Base-by-base conservation (phyloP, 768 basidiomycete species). In the Gloeophyllum trabeum region DNA sequence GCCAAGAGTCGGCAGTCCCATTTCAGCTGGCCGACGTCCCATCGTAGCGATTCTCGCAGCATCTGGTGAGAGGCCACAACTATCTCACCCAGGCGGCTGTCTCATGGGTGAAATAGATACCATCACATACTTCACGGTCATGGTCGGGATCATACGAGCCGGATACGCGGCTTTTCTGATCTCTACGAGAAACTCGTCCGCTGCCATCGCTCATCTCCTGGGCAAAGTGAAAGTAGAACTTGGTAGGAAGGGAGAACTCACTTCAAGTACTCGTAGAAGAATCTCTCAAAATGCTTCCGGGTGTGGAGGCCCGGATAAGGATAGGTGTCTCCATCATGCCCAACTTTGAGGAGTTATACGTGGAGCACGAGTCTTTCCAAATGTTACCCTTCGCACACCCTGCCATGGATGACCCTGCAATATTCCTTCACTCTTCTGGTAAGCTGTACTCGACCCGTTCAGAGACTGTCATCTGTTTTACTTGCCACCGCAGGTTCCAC, bases 181-280 rank as follows among this genome's bases (percentile, higher is more conserved):
- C 14, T 66, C 64, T 0, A 53, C 63, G 1, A 48, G 66, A 43
- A 73, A 70, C 51, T 69, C 70, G 1, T 53, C 65, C 0, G 59
- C 63, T 2, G 75, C 72, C 0, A 35, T 55, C 23, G 54, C 54
- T 5, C 54, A 55, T 20, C 46, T 55, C 1, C 41, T 55, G 20
- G 41, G 42, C 10, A 50, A 55, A 37, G 63, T 61, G 12, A 5
- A 46, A 47, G 1, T 55, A 59, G 35, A 45, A 69, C 24, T 52
- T 69, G 39, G 46, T 48, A 2, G 43, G 48, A 16, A 30, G 40
- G 4, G 53, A 56, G 16, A 48, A 50, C 19, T 46, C 44, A 26
- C 40, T 50, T 13, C 44, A 46, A 34, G 43, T 41, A 19, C 44
- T 53, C 2, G n/a, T 37, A 21, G 12, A 42, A 4, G 39, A 16